These are phyloP conservation scores for Calonectria pauciramosa DNA, from an alignment of 2,329 filamentous ascomycete genomes.

Conservation along the genomic window DNA sequence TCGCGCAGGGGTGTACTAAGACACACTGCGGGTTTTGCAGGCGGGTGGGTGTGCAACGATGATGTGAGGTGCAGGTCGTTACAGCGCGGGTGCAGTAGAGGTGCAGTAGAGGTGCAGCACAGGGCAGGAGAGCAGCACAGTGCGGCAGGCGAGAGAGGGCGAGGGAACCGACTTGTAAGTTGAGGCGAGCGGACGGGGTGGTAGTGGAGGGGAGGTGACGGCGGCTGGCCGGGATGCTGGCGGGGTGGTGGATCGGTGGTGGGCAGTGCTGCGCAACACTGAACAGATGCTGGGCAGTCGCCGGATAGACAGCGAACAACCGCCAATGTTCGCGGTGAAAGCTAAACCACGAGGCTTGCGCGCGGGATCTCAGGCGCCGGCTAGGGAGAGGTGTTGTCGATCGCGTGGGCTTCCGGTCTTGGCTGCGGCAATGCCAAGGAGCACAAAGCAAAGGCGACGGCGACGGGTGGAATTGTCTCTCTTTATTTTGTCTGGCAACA, in stretches of 20 bases:
- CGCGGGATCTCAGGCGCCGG: conserved; percentile 14
- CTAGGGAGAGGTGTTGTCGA: conserved; percentile 7
- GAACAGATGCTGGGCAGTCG: conserved; percentile 9
- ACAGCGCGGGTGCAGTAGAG: conserved; percentile 12
- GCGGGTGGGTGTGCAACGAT: conserved; percentile 36
- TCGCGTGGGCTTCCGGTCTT: not conserved
- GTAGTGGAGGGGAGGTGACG: not conserved
- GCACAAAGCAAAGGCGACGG: not conserved
- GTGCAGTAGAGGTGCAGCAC: conserved; percentile 20
- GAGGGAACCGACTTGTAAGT: conserved; percentile 18
- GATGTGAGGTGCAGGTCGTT: conserved; percentile 34
- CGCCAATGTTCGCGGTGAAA: not conserved
- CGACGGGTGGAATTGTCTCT: conserved; percentile 1
- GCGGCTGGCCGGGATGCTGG: conserved; percentile 19
- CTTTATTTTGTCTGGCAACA: conserved; percentile 8
- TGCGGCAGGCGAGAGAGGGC: conserved; percentile 17
- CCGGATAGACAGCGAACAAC: conserved; percentile 13
- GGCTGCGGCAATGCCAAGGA: conserved; percentile 6
- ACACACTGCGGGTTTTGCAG: conserved; percentile 35
- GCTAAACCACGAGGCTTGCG: conserved; percentile 13
- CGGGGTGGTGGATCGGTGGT: conserved; percentile 25
- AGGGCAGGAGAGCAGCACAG: conserved; percentile 6
- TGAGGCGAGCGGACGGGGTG: conserved; percentile 12
- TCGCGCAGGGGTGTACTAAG: conserved; percentile 38
- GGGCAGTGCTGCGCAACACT: conserved; percentile 26